Evolutionary conservation across 352 stramenopile genomes (phyloP).

Genomic region (Phytophthora idaei): DNA sequence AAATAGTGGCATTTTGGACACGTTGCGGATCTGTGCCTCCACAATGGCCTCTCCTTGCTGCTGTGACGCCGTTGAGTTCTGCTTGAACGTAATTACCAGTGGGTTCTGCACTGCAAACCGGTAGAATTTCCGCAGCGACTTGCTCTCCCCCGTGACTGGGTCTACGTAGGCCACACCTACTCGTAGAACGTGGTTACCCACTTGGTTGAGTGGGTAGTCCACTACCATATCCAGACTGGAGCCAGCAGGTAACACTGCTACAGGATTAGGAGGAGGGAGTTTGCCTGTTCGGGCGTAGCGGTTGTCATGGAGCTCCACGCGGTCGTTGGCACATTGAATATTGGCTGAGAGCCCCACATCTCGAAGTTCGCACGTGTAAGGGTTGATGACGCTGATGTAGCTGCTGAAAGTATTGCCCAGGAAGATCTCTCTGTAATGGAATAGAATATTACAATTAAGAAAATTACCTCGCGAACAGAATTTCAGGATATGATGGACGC

Average conservation of each 20-base stretch:
- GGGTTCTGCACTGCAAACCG: conserved; percentile 91
- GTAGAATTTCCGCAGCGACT: conserved; percentile 93
- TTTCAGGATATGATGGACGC: conserved; percentile 1
- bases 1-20: conserved; percentile 81
- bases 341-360: conserved; percentile 84
- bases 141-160: conserved; percentile 74
- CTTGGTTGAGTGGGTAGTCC: conserved; percentile 89
- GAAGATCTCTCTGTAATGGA: conserved; percentile 83
- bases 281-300: conserved; percentile 71
- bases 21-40: conserved; percentile 85
- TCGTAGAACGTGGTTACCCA: conserved; percentile 86
- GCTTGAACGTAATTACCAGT: conserved; percentile 87
- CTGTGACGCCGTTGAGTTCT: conserved; percentile 34
- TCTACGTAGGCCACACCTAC: conserved; percentile 83
- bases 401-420: conserved; percentile 93
- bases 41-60: conserved; percentile 60
- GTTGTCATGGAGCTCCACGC: conserved; percentile 81
- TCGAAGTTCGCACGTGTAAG: conserved; percentile 77
- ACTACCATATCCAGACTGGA: conserved; percentile 92
- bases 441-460: conserved; percentile 18
- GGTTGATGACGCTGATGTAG: conserved; percentile 94
- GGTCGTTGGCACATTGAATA: conserved; percentile 87
- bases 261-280: conserved; percentile 76
- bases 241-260: conserved; percentile 64
- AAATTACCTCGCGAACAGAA: neutral